Evolutionary conservation across 1,284 basidiomycete species (phyloP).

Genomic region (Irpex rosettiformis): DNA sequence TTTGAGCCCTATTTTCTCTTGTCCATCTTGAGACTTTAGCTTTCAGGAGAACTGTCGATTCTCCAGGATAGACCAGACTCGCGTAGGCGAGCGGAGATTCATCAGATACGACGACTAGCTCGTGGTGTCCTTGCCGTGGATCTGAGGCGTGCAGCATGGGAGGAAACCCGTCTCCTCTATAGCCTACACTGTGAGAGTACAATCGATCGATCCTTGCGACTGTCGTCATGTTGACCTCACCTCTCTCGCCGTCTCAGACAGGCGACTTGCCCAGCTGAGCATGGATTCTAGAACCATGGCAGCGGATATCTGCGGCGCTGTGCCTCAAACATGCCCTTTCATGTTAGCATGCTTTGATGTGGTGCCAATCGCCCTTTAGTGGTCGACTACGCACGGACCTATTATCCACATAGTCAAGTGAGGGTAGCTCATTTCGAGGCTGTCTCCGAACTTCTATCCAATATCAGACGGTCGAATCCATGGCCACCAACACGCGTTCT

Average conservation of each 20-base stretch:
- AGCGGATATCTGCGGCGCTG: not conserved
- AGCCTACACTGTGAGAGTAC: not conserved
- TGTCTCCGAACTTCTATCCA: conserved; percentile 1
- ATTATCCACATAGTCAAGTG: not conserved
- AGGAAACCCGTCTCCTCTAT: not conserved
- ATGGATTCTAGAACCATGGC: not conserved
- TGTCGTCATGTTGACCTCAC: not conserved
- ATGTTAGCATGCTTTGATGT: not conserved
- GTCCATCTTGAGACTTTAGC: not conserved
- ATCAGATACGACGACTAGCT: conserved; percentile 2
- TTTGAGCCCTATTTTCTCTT: not conserved
- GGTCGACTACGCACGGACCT: not conserved
- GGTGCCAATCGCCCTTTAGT: not conserved
- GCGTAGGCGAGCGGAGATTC: conserved; percentile 8
- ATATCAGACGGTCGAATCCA: conserved; percentile 7
- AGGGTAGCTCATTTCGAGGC: not conserved
- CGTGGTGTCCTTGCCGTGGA: not conserved
- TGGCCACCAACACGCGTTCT: not conserved
- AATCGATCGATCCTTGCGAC: not conserved
- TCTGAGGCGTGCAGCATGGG: not conserved
- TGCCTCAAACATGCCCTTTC: not conserved
- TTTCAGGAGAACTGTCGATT: not conserved
- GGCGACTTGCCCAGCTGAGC: not conserved
- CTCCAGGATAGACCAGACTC: not conserved
- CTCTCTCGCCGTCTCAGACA: not conserved